Percentiles rank a stretch among this genome's conserved stretches.
Evolutionary conservation across 768 basidiomycete species (phyloP).

Genomic region (Agrocybe pediades): DNA sequence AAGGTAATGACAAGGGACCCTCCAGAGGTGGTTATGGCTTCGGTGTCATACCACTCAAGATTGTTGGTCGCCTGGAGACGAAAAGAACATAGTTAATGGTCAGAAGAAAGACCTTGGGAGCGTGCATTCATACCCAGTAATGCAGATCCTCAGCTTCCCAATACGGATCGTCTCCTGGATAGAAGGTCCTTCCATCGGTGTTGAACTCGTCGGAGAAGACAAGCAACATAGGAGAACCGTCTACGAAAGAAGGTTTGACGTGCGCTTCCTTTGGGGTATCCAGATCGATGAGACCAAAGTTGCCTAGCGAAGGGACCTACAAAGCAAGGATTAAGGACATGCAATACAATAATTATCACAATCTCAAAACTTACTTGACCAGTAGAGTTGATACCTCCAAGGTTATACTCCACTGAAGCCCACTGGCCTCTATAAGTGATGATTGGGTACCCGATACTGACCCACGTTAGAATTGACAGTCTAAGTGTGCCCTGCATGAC

Average conservation of each 20-base stretch:
- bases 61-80: slow-evolving; percentile 56
- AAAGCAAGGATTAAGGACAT: slow-evolving; percentile 1
- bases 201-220: slow-evolving; percentile 88
- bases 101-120: not conserved
- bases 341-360: not conserved
- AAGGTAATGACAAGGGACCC: slow-evolving; percentile 80
- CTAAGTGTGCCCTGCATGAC: not conserved
- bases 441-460: slow-evolving; percentile 52
- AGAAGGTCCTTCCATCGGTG: slow-evolving; percentile 72
- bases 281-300: slow-evolving; percentile 57
- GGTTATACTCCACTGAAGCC: slow-evolving; percentile 31
- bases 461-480: not conserved
- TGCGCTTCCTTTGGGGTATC: slow-evolving; percentile 61
- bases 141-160: slow-evolving; percentile 81
- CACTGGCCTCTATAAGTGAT: slow-evolving; percentile 30
- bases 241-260: slow-evolving; percentile 54
- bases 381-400: slow-evolving; percentile 64
- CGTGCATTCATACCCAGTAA: slow-evolving; percentile 62
- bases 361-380: slow-evolving; percentile 50
- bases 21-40: slow-evolving; percentile 66
- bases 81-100: not conserved
- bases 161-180: slow-evolving; percentile 83
- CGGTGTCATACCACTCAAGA: slow-evolving; percentile 89
- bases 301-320: slow-evolving; percentile 67
- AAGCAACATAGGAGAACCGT: slow-evolving; percentile 56